Evolutionary conservation across 805 yeast genomes (phyloP).

Genomic region (Myxozyma nipponensis): DNA sequence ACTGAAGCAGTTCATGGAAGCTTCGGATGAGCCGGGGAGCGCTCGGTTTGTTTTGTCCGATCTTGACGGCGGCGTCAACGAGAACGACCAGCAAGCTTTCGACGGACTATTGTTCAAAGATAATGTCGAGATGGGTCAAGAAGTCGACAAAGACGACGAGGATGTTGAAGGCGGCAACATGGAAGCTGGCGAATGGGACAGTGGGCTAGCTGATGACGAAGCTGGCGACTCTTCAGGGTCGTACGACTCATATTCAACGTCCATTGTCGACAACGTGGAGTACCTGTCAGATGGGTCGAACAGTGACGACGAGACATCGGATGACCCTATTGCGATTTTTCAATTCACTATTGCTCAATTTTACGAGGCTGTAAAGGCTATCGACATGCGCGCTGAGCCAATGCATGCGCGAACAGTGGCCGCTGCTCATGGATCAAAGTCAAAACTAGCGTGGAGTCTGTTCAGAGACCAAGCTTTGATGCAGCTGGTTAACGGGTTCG

Average conservation of each 20-base stretch:
- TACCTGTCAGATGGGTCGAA: slow-evolving; percentile 1
- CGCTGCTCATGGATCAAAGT: slow-evolving; percentile 15
- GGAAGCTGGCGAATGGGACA: neutral
- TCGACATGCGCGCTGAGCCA: slow-evolving; percentile 26
- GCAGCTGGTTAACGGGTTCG: slow-evolving; percentile 26
- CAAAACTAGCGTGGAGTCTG: slow-evolving; percentile 12
- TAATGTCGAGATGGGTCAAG: too few relatives aligned
- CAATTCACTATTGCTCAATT: slow-evolving; percentile 3
- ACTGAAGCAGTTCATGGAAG: neutral
- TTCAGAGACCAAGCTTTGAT: slow-evolving; percentile 26
- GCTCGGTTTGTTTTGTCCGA: neutral
- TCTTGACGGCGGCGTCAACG: too few relatives aligned
- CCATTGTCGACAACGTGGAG: neutral
- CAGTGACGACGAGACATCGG: neutral
- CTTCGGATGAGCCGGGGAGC: neutral
- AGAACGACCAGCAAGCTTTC: too few relatives aligned
- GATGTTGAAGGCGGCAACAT: neutral
- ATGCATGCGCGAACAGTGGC: slow-evolving; percentile 17
- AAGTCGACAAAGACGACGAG: neutral
- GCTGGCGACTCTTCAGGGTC: neutral
- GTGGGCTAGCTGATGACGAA: slow-evolving; percentile 4
- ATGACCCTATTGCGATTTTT: slow-evolving; percentile 1
- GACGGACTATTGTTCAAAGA: too few relatives aligned
- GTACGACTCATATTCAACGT: neutral
- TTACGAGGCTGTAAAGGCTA: slow-evolving; percentile 2